These are phyloP conservation scores for Kodamaea laetipori DNA, from an alignment of 805 yeast species.

Conservation along the genomic window DNA sequence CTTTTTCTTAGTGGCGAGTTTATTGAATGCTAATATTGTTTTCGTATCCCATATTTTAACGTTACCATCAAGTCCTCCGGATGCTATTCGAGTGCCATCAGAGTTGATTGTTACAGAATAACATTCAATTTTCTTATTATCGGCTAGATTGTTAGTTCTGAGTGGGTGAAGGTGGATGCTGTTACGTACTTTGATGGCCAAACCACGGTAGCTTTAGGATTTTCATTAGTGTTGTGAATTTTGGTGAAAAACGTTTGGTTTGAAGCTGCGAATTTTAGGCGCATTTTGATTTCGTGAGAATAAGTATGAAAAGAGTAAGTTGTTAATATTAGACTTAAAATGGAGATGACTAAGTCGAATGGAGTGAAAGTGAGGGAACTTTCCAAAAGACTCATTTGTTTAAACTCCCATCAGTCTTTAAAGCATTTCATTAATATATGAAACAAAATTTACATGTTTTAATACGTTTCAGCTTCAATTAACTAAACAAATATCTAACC, in stretches of 20 bases:
- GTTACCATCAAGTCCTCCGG: conserved; percentile 92
- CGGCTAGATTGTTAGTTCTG: conserved; percentile 53
- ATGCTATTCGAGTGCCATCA: conserved; percentile 82
- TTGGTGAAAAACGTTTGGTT: background rate
- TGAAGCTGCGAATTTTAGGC: background rate
- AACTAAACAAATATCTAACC: too few species aligned
- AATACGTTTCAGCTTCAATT: too few species aligned
- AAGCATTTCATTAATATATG: too few species aligned
- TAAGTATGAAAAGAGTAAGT: too few species aligned
- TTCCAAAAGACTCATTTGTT: too few species aligned
- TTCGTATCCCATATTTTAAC: conserved; percentile 84
- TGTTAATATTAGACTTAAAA: too few species aligned
- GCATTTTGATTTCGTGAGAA: background rate
- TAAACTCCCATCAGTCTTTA: too few species aligned
- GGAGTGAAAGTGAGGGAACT: too few species aligned
- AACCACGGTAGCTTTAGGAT: conserved; percentile 48
- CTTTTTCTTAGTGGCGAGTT: conserved; percentile 2
- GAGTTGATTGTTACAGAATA: conserved; percentile 80
- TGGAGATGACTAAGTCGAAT: too few species aligned
- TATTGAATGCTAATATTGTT: conserved; percentile 49
- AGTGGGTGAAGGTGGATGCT: background rate
- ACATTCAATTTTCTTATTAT: conserved; percentile 76
- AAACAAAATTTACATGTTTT: too few species aligned
- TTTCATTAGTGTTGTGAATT: conserved; percentile 10
- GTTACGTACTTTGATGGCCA: conserved; percentile 42